Conservation (phyloP, 805 yeast species). For the Tetrapisispora namnaoensis region DNA sequence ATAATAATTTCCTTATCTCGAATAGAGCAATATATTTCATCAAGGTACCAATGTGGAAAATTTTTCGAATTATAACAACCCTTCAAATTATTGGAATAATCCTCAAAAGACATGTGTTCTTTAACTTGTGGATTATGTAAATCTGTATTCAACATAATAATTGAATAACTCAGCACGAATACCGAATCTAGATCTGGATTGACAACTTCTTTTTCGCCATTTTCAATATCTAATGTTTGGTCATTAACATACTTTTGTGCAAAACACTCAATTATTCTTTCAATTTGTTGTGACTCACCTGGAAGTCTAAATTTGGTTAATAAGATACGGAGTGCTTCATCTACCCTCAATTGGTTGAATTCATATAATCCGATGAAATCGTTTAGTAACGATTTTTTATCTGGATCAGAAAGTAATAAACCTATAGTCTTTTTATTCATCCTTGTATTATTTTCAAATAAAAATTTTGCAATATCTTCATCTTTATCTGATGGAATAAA, state of each 20-base stretch:
- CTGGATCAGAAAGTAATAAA: slow-evolving; percentile 71
- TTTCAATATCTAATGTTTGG: slow-evolving; percentile 33
- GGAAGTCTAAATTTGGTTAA: slow-evolving; percentile 83
- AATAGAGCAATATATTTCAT: slow-evolving; percentile 71
- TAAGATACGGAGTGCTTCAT: slow-evolving; percentile 80
- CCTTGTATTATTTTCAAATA: slow-evolving; percentile 69
- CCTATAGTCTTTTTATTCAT: slow-evolving; percentile 84
- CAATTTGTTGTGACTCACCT: slow-evolving; percentile 96
- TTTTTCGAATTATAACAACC: slow-evolving; percentile 64
- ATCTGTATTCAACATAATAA: slow-evolving; percentile 91
- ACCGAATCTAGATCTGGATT: slow-evolving; percentile 79
- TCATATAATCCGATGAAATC: slow-evolving; percentile 65
- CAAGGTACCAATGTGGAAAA: slow-evolving; percentile 78
- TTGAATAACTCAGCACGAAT: slow-evolving; percentile 80
- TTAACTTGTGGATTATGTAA: slow-evolving; percentile 87
- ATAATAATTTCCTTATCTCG: slow-evolving; percentile 82
- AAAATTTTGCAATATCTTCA: slow-evolving; percentile 61
- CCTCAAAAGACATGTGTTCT: slow-evolving; percentile 79
- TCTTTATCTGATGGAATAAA: slow-evolving; percentile 49
- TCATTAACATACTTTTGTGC: slow-evolving; percentile 69
- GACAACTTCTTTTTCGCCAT: slow-evolving; percentile 33
- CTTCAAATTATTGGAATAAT: slow-evolving; percentile 67
- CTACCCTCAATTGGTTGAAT: slow-evolving; percentile 71
- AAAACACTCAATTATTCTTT: slow-evolving; percentile 78
- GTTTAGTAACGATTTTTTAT: slow-evolving; percentile 47